These are phyloP conservation scores for Blastobotrys raffinosifermentans DNA, from an alignment of 1,139 yeast genomes.

Conservation along the genomic window DNA sequence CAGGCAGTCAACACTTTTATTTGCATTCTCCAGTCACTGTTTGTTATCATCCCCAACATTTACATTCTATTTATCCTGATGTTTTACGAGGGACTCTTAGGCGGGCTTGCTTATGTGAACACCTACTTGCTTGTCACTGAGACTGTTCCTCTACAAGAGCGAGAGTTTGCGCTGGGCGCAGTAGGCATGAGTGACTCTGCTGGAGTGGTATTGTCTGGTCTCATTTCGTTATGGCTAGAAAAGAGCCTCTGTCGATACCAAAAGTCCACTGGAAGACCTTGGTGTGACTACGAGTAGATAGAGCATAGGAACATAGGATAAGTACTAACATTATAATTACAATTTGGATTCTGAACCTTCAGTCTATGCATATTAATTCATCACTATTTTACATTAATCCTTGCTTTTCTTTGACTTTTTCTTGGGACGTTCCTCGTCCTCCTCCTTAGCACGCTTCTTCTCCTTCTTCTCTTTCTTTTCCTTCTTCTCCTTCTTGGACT, in stretches of 20 bases:
- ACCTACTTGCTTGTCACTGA: constrained; percentile 78
- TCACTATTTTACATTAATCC: no score
- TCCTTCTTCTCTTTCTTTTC: constrained; percentile 25
- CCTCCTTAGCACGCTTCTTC: constrained; percentile 22
- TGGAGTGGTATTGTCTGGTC: constrained; percentile 79
- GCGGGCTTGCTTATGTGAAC: constrained; percentile 86
- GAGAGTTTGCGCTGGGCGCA: constrained; percentile 91
- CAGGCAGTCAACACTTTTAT: constrained; percentile 63
- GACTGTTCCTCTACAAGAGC: constrained; percentile 43
- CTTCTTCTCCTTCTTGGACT: constrained; percentile 23
- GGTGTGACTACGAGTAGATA: constrained; percentile 32
- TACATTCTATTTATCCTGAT: constrained; percentile 58
- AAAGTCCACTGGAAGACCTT: constrained; percentile 35
- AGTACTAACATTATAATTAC: no score
- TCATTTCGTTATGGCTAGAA: constrained; percentile 69
- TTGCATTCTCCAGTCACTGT: constrained; percentile 59
- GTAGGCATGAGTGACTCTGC: constrained; percentile 88
- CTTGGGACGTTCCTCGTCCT: constrained; percentile 17
- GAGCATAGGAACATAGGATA: no score
- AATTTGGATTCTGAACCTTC: no score
- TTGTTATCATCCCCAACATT: constrained; percentile 54
- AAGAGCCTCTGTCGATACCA: constrained; percentile 67
- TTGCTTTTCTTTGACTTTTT: constrained; percentile 16
- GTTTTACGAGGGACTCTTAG: constrained; percentile 79
- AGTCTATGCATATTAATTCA: no score